These are phyloP conservation scores for Alternaria sp. DNA, from an alignment of 2,329 filamentous ascomycete genomes.

Conservation along the genomic window DNA sequence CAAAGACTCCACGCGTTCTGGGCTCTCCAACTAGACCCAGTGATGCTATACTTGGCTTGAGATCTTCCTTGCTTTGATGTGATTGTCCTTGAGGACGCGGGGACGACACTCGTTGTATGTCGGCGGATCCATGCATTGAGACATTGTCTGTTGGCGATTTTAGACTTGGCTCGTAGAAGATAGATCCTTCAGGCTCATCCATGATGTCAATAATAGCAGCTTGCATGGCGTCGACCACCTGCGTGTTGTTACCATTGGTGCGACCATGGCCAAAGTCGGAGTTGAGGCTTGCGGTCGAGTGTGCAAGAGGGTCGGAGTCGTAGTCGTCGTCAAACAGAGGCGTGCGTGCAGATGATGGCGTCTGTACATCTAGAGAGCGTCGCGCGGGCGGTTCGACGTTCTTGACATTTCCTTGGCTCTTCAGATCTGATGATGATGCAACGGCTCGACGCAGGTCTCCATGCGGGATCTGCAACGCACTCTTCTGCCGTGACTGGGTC, in stretches of 20 bases:
- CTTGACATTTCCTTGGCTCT: conserved; percentile 56
- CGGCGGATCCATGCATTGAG: conserved; percentile 69
- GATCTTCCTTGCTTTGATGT: conserved; percentile 54
- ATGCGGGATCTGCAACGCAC: conserved; percentile 48
- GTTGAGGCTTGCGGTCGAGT: conserved; percentile 82
- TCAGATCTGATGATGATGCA: conserved; percentile 68
- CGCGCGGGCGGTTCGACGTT: conserved; percentile 61
- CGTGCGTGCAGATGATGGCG: conserved; percentile 54
- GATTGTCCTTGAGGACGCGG: conserved; percentile 36
- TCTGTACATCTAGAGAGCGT: conserved; percentile 74
- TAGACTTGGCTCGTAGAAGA: conserved; percentile 67
- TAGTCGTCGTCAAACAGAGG: conserved; percentile 85
- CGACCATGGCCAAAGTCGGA: conserved; percentile 61
- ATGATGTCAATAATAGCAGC: conserved; percentile 91
- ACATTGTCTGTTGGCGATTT: conserved; percentile 66
- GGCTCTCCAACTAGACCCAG: conserved; percentile 88
- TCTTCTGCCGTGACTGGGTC: conserved; percentile 56
- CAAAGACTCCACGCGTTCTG: conserved; percentile 89
- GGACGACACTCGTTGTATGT: conserved; percentile 58
- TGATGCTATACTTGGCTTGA: conserved; percentile 88
- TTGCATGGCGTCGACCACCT: conserved; percentile 92
- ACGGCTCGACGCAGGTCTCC: conserved; percentile 66
- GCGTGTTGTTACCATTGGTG: conserved; percentile 70
- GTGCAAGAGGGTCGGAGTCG: conserved; percentile 73
- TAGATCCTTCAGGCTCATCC: conserved; percentile 74